Base-by-base conservation (phyloP, 2,329 filamentous ascomycete genomes). In the Cordyceps tenuipes region DNA sequence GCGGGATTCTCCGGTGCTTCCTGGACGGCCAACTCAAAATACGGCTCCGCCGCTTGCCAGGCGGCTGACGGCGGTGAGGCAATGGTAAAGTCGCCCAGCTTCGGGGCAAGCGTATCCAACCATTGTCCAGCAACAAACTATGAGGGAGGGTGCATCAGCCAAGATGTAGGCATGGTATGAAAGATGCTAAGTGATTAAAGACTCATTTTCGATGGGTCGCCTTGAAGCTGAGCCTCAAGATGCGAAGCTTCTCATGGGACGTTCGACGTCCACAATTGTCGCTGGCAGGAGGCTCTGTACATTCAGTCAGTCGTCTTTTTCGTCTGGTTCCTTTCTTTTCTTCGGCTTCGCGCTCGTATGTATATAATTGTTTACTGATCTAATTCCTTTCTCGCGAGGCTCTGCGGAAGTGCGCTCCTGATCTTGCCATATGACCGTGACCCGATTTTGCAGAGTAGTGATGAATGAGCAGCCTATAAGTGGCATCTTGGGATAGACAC, bases 71-170 rank as follows among this genome's bases (percentile, higher is more conserved):
- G 90, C 0, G 87, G 76, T 1, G 89, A 94, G 7, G 90, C 93
- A 64, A 96, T 88, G 47, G 91, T 96, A 77, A 96, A 96, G 61
- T 91, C 91, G 39, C 91, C 91, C 3, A 90, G 86, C 69, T 87
- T 85, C 48, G 80, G 67, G 57, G 91, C 82, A 70, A 88, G 87
- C 7, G 91, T 86, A 70, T 96, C 91, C 60, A 96, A 80, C 90
- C 91, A 96, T 77, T 96, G 91, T 58, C 91, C 91, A 5, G 91
- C 84, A 6, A 85, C 79, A 73, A 94, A 95, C 80, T 89, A 13
- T 8, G 7, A 12, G 26, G 5, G 13, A 3, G 12, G 2, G 23
- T 36, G 9, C 7, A 17, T 58, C 41, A 59, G 36, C 8, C 6
- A 29, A 10, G 15, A 6, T 26, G 9, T 39, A n/a, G 13, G 26